Conservation (phyloP, 352 stramenopile species). For the Pythium folliculosum region DNA sequence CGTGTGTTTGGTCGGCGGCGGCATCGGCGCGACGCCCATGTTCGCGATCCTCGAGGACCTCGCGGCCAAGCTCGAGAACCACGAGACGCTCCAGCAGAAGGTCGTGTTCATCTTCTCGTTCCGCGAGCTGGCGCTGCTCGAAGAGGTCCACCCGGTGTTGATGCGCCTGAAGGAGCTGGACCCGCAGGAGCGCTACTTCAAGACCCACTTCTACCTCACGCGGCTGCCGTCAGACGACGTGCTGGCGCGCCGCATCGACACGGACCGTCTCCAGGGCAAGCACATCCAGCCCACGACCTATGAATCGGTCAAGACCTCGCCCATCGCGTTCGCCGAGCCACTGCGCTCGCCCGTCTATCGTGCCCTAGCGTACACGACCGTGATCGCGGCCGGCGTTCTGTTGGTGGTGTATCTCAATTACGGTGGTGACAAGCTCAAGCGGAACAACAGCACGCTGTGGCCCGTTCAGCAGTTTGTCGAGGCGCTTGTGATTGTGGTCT, state of each 20-base stretch:
- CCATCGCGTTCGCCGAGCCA: constrained; percentile 17
- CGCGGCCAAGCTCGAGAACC: constrained; percentile 22
- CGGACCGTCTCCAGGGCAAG: constrained; percentile 11
- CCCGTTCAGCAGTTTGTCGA: constrained; percentile 30
- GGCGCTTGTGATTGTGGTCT: constrained; percentile 1
- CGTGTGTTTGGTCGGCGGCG: constrained; percentile 36
- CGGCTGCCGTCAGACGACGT: constrained; percentile 7
- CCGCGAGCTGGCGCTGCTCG: constrained; percentile 37
- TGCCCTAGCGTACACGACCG: neutral
- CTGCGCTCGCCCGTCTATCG: constrained; percentile 20
- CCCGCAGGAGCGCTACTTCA: constrained; percentile 30
- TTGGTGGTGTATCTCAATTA: constrained; percentile 24
- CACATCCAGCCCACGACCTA: constrained; percentile 12
- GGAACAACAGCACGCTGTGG: constrained; percentile 15
- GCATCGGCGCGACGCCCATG: constrained; percentile 44
- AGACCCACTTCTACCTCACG: constrained; percentile 33
- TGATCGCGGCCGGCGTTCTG: constrained; percentile 7
- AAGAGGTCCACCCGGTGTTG: constrained; percentile 39
- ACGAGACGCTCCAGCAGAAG: constrained; percentile 18
- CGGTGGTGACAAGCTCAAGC: constrained; percentile 22
- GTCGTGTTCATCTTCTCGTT: constrained; percentile 45
- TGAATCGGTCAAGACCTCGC: neutral
- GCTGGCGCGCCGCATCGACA: constrained; percentile 24
- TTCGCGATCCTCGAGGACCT: constrained; percentile 45
- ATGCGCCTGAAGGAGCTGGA: constrained; percentile 33